phyloP scores from a whole-genome alignment of 176 grass and related monocot species.

The Leersia perrieri region DNA sequence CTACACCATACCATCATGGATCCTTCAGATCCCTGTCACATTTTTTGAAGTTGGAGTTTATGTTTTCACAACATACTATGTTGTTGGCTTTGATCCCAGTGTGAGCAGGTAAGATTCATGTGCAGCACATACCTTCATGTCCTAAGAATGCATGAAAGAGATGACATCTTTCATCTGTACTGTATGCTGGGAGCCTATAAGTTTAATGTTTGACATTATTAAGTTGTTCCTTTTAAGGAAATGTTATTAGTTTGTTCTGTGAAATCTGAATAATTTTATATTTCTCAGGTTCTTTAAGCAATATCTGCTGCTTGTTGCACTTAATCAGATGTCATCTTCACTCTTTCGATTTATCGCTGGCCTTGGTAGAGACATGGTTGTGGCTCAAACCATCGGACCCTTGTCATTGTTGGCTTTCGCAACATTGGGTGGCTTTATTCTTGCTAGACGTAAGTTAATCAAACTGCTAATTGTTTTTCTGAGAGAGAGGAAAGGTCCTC shows the following conservation, averaged over 20 bases:
- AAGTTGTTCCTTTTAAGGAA: too few relatives aligned
- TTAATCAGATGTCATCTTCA: conserved; percentile 81
- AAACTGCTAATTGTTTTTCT: too few relatives aligned
- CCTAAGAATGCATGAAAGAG: conserved; percentile 1
- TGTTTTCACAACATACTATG: conserved; percentile 76
- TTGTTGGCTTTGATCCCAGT: conserved; percentile 73
- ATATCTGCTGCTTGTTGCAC: conserved; percentile 57
- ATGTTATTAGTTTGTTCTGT: not conserved
- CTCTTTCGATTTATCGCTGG: conserved; percentile 78
- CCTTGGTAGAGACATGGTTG: conserved; percentile 69
- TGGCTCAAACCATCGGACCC: conserved; percentile 71
- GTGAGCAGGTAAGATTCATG: conserved; percentile 52
- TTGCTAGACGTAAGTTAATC: conserved; percentile 65
- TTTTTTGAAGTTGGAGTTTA: conserved; percentile 75
- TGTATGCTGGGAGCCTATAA: not conserved
- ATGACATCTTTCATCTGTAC: not conserved
- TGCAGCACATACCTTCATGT: not conserved
- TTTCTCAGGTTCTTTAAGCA: conserved; percentile 84
- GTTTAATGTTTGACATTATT: not conserved
- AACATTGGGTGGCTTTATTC: conserved; percentile 70
- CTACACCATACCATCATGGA: conserved; percentile 76
- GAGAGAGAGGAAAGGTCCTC: too few relatives aligned
- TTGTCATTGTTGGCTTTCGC: conserved; percentile 57
- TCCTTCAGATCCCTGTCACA: conserved; percentile 85
- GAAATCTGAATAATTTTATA: conserved; percentile 1